Evolutionary conservation across 768 basidiomycete genomes (phyloP).

Genomic region (Tephrocybe sp.): DNA sequence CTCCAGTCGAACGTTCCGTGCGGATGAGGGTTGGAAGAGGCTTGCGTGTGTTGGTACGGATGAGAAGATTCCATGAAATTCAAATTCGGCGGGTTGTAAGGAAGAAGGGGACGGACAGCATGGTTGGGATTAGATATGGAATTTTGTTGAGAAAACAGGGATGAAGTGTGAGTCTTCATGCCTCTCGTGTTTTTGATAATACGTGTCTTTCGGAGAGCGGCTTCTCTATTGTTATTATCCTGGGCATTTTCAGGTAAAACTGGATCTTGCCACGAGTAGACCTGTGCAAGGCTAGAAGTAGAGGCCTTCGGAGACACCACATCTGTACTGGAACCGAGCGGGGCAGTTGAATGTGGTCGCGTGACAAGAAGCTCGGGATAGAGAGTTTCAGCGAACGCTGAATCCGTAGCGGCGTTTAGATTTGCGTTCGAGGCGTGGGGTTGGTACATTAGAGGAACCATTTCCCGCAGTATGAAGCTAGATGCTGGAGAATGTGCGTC

Average conservation of each 20-base stretch:
- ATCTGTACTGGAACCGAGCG: not conserved
- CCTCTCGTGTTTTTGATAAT: too few species aligned
- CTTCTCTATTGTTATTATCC: not conserved
- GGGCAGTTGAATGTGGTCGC: too few species aligned
- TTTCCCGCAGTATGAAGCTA: conserved; percentile 16
- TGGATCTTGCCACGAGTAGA: not conserved
- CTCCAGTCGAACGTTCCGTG: not conserved
- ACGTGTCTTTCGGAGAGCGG: not conserved
- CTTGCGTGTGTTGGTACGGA: not conserved
- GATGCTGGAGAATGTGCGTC: conserved; percentile 4
- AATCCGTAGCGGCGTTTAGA: not conserved
- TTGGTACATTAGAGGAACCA: conserved; percentile 12
- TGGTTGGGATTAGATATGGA: too few species aligned
- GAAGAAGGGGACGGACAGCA: too few species aligned
- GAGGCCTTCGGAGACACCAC: not conserved
- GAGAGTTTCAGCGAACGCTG: not conserved
- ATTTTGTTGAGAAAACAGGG: not conserved
- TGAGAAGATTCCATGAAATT: not conserved
- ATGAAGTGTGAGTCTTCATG: not conserved
- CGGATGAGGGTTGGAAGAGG: not conserved
- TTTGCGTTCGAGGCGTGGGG: not conserved
- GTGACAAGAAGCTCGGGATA: not conserved
- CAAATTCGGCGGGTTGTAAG: not conserved
- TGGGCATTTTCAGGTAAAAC: not conserved
- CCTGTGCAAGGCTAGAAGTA: not conserved